phyloP scores from a whole-genome alignment of 352 stramenopile species.

The Phytophthora melonis region DNA sequence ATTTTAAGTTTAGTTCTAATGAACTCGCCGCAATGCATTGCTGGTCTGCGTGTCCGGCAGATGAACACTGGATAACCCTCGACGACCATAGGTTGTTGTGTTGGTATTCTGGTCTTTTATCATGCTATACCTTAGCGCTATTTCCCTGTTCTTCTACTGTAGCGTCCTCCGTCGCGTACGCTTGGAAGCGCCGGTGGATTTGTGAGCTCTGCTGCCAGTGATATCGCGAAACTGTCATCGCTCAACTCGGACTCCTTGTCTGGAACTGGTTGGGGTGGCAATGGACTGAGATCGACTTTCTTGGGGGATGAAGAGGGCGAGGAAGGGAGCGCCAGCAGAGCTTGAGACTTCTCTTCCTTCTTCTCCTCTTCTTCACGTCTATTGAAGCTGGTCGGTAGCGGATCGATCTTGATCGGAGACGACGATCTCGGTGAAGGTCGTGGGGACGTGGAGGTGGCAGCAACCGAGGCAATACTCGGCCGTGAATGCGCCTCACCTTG shows the following conservation, averaged over 20 bases:
- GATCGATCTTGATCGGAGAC: slow-evolving; percentile 52
- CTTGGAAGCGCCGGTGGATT: slow-evolving; percentile 47
- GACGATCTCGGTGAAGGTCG: slow-evolving; percentile 23
- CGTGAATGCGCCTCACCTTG: slow-evolving; percentile 20
- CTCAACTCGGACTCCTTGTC: slow-evolving; percentile 35
- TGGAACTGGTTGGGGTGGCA: slow-evolving; percentile 19
- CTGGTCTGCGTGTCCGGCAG: too few relatives aligned
- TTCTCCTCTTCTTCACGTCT: slow-evolving; percentile 32
- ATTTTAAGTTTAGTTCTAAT: too few relatives aligned
- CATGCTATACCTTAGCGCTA: slow-evolving; percentile 1
- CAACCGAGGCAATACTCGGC: slow-evolving; percentile 8
- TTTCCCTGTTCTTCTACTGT: slow-evolving; percentile 49
- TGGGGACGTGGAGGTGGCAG: slow-evolving; percentile 22
- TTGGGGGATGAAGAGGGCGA: slow-evolving; percentile 23
- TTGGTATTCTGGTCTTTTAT: neutral
- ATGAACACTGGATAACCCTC: neutral
- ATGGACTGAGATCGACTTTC: slow-evolving; percentile 30
- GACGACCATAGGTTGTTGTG: neutral
- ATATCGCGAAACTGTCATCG: slow-evolving; percentile 25
- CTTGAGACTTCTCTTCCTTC: slow-evolving; percentile 34
- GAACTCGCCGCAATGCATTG: too few relatives aligned
- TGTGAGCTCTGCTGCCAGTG: slow-evolving; percentile 14
- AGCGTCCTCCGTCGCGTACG: slow-evolving; percentile 63
- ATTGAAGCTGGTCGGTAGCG: slow-evolving; percentile 25
- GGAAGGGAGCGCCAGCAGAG: neutral